Conservation (phyloP, 2,329 filamentous ascomycete species). For the Madurella fahalii region DNA sequence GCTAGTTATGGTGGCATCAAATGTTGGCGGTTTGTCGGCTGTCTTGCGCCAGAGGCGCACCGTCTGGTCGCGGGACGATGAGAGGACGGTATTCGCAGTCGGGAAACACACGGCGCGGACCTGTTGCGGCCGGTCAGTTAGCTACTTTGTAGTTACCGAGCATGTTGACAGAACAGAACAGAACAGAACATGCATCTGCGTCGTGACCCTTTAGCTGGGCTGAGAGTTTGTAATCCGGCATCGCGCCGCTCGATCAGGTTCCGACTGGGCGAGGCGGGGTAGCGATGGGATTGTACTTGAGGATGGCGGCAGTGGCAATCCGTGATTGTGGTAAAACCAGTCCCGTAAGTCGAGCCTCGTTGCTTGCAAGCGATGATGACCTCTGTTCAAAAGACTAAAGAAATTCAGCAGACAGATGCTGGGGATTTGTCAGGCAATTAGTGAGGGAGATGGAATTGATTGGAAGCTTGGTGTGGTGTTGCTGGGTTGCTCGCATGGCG, state of each 20-base stretch:
- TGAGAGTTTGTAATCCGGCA: conserved; percentile 89
- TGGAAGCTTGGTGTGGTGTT: conserved; percentile 17
- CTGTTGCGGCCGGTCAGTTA: conserved; percentile 43
- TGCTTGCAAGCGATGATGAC: not conserved
- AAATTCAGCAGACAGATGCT: not conserved
- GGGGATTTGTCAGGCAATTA: conserved; percentile 18
- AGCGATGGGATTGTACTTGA: not conserved
- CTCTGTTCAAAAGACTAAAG: not conserved
- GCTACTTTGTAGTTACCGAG: not conserved
- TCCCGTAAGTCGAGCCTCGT: not conserved
- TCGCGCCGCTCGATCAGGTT: conserved; percentile 31
- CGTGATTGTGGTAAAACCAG: not conserved
- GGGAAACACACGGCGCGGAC: conserved; percentile 84
- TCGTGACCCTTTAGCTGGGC: conserved; percentile 85
- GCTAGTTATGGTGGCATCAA: conserved; percentile 72
- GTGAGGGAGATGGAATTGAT: conserved; percentile 17
- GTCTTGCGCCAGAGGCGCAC: conserved; percentile 79
- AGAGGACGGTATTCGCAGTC: conserved; percentile 66
- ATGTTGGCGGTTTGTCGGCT: conserved; percentile 56
- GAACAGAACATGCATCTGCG: conserved; percentile 66
- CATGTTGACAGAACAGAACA: no score
- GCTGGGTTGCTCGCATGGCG: conserved; percentile 11
- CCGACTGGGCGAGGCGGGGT: conserved; percentile 1
- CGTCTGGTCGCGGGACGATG: conserved; percentile 86
- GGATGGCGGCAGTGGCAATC: not conserved